Evolutionary conservation across 805 yeast genomes (phyloP).

Genomic region (Candida nanaspora): DNA sequence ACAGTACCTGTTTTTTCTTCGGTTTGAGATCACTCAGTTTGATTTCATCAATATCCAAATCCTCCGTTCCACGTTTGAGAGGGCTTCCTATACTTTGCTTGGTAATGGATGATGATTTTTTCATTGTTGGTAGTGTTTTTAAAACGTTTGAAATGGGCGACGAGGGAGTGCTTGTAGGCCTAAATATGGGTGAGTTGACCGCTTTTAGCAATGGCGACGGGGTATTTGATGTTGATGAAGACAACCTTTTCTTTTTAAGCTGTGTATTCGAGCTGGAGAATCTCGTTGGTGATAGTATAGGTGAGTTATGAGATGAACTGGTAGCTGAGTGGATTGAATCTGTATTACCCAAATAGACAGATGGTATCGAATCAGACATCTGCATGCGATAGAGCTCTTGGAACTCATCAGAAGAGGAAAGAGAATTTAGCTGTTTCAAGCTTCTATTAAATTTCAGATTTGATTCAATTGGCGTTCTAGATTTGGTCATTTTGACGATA

Average conservation of each 20-base stretch:
- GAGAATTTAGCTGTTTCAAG: not conserved
- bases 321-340: not conserved
- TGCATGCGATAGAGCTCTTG: not conserved
- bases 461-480: conserved; percentile 21
- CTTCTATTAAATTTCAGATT: conserved; percentile 6
- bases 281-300: not conserved
- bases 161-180: not conserved
- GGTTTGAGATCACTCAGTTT: not conserved
- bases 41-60: conserved; percentile 9
- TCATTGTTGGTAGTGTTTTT: not conserved
- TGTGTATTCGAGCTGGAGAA: not conserved
- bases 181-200: too few relatives aligned
- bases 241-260: not conserved
- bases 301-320: not conserved
- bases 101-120: not conserved
- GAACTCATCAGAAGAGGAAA: not conserved
- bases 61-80: not conserved
- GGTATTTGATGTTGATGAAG: not conserved
- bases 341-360: not conserved
- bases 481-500: conserved; percentile 22
- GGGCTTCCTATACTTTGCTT: not conserved
- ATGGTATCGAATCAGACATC: not conserved
- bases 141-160: not conserved
- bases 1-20: not conserved
- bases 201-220: not conserved